Evolutionary conservation across 2,329 filamentous ascomycete species (phyloP).

Genomic region (Tolypocladium endophyticum): DNA sequence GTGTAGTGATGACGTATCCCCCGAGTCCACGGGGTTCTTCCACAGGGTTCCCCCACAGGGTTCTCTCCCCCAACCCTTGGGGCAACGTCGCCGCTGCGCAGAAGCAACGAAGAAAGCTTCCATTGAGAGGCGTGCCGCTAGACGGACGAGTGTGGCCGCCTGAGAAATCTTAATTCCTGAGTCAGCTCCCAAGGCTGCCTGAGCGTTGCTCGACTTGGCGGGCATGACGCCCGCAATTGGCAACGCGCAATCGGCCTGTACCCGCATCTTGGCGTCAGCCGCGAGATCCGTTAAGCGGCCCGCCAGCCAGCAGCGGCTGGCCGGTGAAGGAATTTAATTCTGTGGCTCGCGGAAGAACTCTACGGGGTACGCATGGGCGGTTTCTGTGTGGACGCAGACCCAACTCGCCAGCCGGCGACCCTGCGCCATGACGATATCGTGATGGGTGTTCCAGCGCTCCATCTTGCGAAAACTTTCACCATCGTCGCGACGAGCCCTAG

Average conservation of each 20-base stretch:
- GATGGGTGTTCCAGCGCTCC: background rate
- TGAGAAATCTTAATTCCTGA: background rate
- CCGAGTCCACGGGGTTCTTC: background rate
- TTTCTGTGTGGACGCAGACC: background rate
- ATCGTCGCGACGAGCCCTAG: background rate
- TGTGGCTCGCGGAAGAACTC: background rate
- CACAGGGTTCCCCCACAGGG: too few relatives aligned
- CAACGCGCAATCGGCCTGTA: background rate
- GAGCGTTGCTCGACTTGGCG: background rate
- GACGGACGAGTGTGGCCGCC: background rate
- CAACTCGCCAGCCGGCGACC: background rate
- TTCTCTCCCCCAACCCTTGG: background rate
- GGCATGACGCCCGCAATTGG: background rate
- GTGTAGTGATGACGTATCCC: background rate
- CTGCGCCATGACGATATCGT: background rate
- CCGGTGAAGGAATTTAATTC: background rate
- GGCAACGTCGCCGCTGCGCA: background rate
- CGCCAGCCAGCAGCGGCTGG: background rate
- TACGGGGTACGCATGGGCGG: background rate
- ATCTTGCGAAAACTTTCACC: background rate
- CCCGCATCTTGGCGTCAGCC: background rate
- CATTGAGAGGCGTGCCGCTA: background rate
- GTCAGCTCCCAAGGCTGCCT: background rate
- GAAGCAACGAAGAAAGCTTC: background rate
- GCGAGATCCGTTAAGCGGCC: background rate